Base-by-base conservation (phyloP, 2,329 filamentous ascomycete species). In the Colletotrichum phormii region DNA sequence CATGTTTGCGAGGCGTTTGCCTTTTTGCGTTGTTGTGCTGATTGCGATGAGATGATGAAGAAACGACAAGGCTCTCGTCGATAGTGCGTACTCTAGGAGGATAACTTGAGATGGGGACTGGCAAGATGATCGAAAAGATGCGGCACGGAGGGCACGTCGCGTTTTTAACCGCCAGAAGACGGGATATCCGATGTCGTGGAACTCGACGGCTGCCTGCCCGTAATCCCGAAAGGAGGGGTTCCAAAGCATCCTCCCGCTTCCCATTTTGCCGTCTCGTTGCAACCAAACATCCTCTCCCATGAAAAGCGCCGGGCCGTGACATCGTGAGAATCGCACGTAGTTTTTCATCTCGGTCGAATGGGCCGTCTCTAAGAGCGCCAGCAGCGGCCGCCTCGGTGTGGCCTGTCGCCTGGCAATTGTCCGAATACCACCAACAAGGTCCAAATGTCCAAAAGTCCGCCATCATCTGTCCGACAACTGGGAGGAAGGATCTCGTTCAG, bases 181-280 rank as follows among this genome's bases (percentile, higher is more conserved):
- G 35, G 42, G 42, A 49, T 49, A 18, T 49, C 42, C 42, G 42
- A 11, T 7, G 51, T 26, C 64, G 55, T 58, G 64, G 31, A 26
- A 13, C 46, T 22, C 55, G 49, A 29, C 55, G 68, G 64, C 29
- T 51, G 31, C 49, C 68, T 71, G 69, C 64, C 68, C 69, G 64
- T 2, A 58, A 42, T 72, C 42, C 68, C 64, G 69, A 72, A 58
- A 57, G 26, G 26, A 54, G 42, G 42, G 42, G 42, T 49, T 49
- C 42, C 18, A 18, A 18, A 11, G 42, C 18, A 15, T n/a, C 42
- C 18, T 49, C n/a, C 7, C 15, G 3, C 42, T 49, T 49, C 18
- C 8, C 7, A 15, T 49, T 15, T 8, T 49, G 18, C 7, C n/a
- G 7, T 9, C 37, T 18, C 18, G 42, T n/a, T 18, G 18, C 15